A percentile compares a stretch with the other conserved stretches of the same genome.
Conservation (phyloP, 495 filamentous ascomycete species). For the Aspergillus campestris region DNA sequence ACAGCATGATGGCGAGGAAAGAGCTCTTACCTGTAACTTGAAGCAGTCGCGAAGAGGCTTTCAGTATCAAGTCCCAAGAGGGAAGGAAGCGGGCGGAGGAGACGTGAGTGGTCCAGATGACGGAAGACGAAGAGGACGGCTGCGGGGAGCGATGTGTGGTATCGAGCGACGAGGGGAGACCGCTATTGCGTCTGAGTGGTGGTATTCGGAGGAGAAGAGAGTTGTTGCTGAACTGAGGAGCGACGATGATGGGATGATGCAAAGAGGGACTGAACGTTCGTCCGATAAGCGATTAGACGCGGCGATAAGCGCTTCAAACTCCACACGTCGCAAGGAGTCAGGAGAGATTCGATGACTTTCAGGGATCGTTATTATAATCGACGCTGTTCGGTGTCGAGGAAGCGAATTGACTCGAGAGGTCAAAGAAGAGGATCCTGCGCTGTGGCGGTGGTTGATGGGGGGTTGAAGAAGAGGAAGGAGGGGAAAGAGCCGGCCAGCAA, state of each 20-base stretch:
- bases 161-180: background rate
- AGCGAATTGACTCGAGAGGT: background rate
- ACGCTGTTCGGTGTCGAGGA: background rate
- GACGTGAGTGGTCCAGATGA: too few relatives aligned
- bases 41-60: constrained; percentile 4
- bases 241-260: background rate
- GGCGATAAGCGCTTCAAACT: constrained; percentile 14
- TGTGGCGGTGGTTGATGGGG: background rate
- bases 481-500: background rate
- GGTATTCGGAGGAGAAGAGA: background rate
- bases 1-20: constrained; percentile 1
- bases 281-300: constrained; percentile 18
- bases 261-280: background rate
- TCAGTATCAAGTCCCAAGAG: too few relatives aligned
- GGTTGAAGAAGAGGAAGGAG: background rate
- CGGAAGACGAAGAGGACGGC: too few relatives aligned
- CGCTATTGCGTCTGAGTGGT: background rate
- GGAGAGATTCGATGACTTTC: background rate
- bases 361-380: background rate
- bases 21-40: constrained; percentile 6
- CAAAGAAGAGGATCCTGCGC: background rate
- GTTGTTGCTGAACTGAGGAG: background rate
- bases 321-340: background rate
- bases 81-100: too few relatives aligned
- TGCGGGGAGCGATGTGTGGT: background rate